Base-by-base conservation (phyloP, 2,329 filamentous ascomycete species). In the Claviceps humidiphila region DNA sequence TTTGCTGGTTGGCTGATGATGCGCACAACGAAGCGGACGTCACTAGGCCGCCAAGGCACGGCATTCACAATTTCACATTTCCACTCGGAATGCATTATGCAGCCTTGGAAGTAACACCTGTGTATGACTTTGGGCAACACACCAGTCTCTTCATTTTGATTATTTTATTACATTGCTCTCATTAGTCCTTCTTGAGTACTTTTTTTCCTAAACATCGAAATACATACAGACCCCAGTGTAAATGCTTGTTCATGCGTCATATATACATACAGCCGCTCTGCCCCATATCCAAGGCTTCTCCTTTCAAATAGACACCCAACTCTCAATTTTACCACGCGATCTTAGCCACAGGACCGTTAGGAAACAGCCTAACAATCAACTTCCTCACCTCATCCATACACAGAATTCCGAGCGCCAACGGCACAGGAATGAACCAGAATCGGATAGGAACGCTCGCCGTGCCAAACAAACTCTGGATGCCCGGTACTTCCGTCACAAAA, bases 301-400 rank as follows among this genome's bases (percentile, higher is more conserved):
- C 8, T 7, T 26, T 2, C n/a, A 20, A 24, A 13, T 7, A 6
- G 16, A 34, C 24, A 22, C 1, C 11, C 24, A 30, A n/a, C 43
- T 17, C 24, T 30, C 16, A 24, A 26, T 22, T n/a, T 47, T 58
- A 78, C 75, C 76, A 78, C 0, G 76, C 72, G 53, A 72, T 67
- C 61, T 64, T 70, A 2, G 74, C 75, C 16, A 78, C 17, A 1
- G 66, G 58, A 0, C 72, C 68, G 13, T 66, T 66, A 2, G 75
- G 75, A 52, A 69, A 76, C 6, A 62, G 52, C 16, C 75, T 64
- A 2, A 77, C 75, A 1, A 72, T 42, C 24, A 73, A 58, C 62
- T 79, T 80, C 39, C 75, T 67, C 6, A 75, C 58, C 65, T 80
- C 76, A 59, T 78, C 75, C 63, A 78, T 71, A 30, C 66, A 53